Percentiles rank a stretch among this genome's conserved stretches.
phyloP scores from a whole-genome alignment of 2,329 filamentous ascomycete species.

The Fusarium coicis region DNA sequence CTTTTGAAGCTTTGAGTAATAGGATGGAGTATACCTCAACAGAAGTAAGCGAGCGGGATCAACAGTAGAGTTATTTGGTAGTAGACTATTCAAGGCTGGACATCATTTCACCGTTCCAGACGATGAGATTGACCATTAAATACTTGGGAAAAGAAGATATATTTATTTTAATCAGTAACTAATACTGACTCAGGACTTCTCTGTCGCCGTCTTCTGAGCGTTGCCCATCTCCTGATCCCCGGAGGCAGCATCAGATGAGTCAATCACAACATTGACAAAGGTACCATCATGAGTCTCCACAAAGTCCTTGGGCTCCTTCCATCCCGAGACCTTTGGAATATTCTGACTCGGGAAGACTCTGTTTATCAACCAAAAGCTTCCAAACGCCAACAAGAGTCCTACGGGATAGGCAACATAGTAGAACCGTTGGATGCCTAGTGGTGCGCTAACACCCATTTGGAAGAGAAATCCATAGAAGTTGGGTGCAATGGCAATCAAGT shows the following conservation, averaged over 20 bases:
- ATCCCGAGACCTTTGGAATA: background rate
- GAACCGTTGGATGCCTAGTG: background rate
- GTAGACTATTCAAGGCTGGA: fast-evolving
- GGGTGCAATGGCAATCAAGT: constrained; percentile 1
- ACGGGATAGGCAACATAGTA: constrained; percentile 2
- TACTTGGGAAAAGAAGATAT: fast-evolving
- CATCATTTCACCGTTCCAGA: fast-evolving
- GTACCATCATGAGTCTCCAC: background rate
- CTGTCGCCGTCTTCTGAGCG: fast-evolving
- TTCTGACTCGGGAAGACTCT: background rate
- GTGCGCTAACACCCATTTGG: constrained; percentile 4
- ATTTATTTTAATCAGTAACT: fast-evolving
- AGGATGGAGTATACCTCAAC: background rate
- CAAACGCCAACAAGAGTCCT: background rate
- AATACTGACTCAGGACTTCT: background rate
- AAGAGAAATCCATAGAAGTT: constrained; percentile 16
- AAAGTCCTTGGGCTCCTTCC: constrained; percentile 1
- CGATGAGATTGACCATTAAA: too few species aligned
- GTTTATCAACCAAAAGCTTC: background rate
- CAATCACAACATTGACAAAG: background rate
- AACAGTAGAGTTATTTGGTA: background rate
- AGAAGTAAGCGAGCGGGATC: background rate
- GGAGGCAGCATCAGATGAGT: background rate
- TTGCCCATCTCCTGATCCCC: background rate
- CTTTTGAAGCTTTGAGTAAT: background rate